phyloP scores from a whole-genome alignment of 2,329 filamentous ascomycete species.

The Thelonectria olida region DNA sequence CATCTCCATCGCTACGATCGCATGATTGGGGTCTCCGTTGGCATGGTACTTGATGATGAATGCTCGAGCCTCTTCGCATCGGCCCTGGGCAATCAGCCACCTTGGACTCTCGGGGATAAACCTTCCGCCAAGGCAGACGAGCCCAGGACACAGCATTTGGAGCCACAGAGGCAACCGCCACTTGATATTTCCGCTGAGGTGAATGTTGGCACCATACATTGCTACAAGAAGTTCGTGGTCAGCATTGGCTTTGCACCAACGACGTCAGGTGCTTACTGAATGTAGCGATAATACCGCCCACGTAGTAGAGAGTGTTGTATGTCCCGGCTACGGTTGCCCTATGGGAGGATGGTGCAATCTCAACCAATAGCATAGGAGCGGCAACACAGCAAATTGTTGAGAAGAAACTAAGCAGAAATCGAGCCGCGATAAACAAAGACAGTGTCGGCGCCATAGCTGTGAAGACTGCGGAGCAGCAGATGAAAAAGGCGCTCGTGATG shows the following conservation, averaged over 20 bases:
- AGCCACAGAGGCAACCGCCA: constrained; percentile 33
- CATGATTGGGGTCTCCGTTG: constrained; percentile 62
- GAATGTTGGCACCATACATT: constrained; percentile 30
- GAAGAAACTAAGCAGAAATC: constrained; percentile 61
- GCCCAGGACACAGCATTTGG: constrained; percentile 28
- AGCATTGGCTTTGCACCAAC: too few relatives aligned
- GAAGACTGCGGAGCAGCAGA: constrained; percentile 59
- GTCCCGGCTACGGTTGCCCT: constrained; percentile 67
- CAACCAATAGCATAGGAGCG: constrained; percentile 67
- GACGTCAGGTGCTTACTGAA: neutral
- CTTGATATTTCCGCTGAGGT: constrained; percentile 28
- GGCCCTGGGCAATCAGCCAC: constrained; percentile 49
- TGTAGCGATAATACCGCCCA: constrained; percentile 40
- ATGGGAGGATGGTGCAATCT: constrained; percentile 67
- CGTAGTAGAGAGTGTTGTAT: constrained; percentile 54
- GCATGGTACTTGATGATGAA: constrained; percentile 54
- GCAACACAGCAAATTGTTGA: constrained; percentile 64
- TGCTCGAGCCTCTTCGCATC: neutral
- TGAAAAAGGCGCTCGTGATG: constrained; percentile 56
- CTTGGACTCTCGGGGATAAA: constrained; percentile 69
- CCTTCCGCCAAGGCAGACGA: constrained; percentile 44
- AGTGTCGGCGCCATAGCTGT: constrained; percentile 55
- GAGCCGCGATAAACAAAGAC: constrained; percentile 59
- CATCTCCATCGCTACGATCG: constrained; percentile 50
- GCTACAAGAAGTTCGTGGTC: too few relatives aligned